These are phyloP conservation scores for Suillus subalutaceus DNA, from an alignment of 768 basidiomycete species.

Conservation along the genomic window DNA sequence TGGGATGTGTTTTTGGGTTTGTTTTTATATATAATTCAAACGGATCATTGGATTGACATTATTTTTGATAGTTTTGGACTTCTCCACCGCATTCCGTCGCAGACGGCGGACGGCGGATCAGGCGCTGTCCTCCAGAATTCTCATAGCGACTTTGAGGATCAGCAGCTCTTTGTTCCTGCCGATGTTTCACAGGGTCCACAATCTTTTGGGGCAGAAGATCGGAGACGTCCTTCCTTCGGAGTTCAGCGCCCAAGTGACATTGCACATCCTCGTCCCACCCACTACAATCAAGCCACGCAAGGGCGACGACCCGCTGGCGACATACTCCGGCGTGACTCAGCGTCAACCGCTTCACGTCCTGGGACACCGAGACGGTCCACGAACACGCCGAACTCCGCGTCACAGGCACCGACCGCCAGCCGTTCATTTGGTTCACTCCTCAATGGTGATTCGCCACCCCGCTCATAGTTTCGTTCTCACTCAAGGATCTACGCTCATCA, in stretches of 20 bases:
- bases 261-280: constrained; percentile 34
- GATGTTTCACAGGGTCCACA: constrained; percentile 39
- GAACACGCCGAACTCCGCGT: constrained; percentile 30
- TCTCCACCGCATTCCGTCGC: constrained; percentile 89
- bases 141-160: constrained; percentile 58
- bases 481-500: constrained; percentile 35
- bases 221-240: constrained; percentile 12
- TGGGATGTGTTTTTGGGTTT: constrained; percentile 96
- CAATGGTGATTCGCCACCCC: constrained; percentile 53
- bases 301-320: constrained; percentile 20
- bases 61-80: constrained; percentile 71
- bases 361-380: constrained; percentile 29
- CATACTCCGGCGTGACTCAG: constrained; percentile 17
- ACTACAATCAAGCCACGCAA: constrained; percentile 19
- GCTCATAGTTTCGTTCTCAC: constrained; percentile 41
- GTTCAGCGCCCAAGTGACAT: constrained; percentile 18
- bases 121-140: constrained; percentile 57
- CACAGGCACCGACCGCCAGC: constrained; percentile 34
- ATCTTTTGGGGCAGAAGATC: constrained; percentile 13
- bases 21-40: constrained; percentile 28
- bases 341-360: constrained; percentile 26
- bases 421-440: constrained; percentile 41
- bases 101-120: constrained; percentile 59
- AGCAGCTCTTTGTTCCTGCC: constrained; percentile 75
- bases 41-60: constrained; percentile 8